Conservation (phyloP, 1,284 basidiomycete genomes). For the Leucoagaricus sp. region DNA sequence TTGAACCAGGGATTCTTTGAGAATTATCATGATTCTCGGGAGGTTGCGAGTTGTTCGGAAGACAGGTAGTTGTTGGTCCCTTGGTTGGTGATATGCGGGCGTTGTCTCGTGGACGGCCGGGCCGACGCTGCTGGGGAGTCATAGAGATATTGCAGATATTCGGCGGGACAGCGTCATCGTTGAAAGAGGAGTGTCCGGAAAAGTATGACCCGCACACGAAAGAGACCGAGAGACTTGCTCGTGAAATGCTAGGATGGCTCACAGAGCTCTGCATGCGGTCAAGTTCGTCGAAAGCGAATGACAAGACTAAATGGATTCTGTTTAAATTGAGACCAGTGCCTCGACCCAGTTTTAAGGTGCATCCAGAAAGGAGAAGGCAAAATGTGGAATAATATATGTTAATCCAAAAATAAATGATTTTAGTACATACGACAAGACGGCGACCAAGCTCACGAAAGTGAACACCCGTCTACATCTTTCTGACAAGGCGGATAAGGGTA, state of each 20-base stretch:
- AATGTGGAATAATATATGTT: background rate
- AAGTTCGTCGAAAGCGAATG: background rate
- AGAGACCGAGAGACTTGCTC: background rate
- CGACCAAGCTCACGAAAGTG: background rate
- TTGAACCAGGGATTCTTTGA: background rate
- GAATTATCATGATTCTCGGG: background rate
- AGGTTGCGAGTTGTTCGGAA: background rate
- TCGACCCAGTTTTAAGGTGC: background rate
- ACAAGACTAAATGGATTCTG: background rate
- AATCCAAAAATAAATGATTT: background rate
- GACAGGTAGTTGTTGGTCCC: too few relatives aligned
- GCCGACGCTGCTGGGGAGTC: background rate
- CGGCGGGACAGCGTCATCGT: background rate
- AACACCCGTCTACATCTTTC: too few relatives aligned
- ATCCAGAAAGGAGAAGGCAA: constrained; percentile 1
- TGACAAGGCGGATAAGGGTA: too few relatives aligned
- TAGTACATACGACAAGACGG: constrained; percentile 8
- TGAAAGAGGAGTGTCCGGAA: background rate
- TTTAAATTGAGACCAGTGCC: background rate
- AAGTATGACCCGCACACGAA: background rate
- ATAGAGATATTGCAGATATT: background rate
- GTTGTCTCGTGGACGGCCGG: background rate
- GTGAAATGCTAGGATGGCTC: background rate
- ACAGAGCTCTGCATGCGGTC: background rate
- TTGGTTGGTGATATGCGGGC: too few relatives aligned